Conservation (phyloP, 2,329 filamentous ascomycete genomes). For the Penicillium sp. region DNA sequence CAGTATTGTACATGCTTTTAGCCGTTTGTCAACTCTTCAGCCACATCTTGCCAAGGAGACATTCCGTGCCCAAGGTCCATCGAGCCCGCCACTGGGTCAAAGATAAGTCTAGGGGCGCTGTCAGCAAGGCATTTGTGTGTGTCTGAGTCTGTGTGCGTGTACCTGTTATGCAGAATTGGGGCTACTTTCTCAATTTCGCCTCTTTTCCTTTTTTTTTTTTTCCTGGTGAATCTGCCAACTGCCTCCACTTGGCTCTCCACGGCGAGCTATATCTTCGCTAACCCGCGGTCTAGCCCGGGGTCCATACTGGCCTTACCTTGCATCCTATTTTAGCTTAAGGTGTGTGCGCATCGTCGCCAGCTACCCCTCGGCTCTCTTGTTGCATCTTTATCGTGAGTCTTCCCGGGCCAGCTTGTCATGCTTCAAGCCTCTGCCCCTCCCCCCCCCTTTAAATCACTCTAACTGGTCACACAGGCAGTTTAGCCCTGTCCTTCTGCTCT, state of each 20-base stretch:
- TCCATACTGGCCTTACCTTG: neutral
- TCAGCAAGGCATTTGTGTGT: neutral
- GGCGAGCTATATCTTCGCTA: neutral
- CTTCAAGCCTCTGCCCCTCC: neutral
- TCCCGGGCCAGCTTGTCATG: neutral
- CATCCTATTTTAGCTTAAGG: slow-evolving; percentile 4
- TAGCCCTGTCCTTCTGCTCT: neutral
- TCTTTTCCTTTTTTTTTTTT: neutral
- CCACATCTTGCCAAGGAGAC: slow-evolving; percentile 12
- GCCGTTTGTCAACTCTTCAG: slow-evolving; percentile 5
- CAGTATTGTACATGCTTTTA: neutral
- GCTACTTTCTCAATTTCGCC: neutral
- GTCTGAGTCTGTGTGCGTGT: neutral
- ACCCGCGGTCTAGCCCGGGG: slow-evolving; percentile 3
- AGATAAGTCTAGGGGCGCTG: neutral
- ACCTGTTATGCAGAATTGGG: neutral
- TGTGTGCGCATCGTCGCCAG: slow-evolving; percentile 7
- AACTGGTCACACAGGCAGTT: neutral
- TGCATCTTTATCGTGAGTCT: slow-evolving; percentile 4
- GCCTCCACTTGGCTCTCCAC: neutral
- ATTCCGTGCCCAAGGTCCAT: neutral
- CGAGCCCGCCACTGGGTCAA: neutral
- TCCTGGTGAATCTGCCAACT: neutral
- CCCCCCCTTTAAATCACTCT: neutral
- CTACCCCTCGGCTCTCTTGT: slow-evolving; percentile 4